Evolutionary conservation across 2,329 filamentous ascomycete genomes (phyloP).

Genomic region (Fusarium multiceps): DNA sequence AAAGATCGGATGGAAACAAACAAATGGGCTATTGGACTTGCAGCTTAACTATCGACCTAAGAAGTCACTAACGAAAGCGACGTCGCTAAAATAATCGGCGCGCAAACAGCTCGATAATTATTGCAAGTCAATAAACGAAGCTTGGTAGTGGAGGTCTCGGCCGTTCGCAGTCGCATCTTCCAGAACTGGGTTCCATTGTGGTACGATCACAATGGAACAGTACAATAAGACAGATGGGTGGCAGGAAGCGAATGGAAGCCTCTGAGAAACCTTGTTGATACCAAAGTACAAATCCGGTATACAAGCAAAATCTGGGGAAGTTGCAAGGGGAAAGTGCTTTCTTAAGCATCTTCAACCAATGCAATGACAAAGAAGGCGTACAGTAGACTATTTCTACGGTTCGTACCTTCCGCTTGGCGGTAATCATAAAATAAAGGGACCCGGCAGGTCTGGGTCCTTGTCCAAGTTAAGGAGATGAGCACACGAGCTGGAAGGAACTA

Average conservation of each 20-base stretch:
- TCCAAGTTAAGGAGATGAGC: constrained; percentile 18
- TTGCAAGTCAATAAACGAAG: constrained; percentile 1
- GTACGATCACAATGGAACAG: constrained; percentile 17
- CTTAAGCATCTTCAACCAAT: constrained; percentile 13
- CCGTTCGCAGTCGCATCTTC: background rate
- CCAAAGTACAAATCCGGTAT: constrained; percentile 4
- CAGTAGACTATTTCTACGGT: background rate
- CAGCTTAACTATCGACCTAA: background rate
- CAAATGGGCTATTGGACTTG: background rate
- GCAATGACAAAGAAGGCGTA: background rate
- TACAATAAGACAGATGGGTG: background rate
- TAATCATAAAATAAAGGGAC: background rate
- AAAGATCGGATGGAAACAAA: background rate
- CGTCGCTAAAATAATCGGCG: background rate
- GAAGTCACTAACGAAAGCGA: background rate
- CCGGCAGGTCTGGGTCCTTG: background rate
- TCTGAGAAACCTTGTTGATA: constrained; percentile 14
- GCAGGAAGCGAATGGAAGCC: constrained; percentile 24
- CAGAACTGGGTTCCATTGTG: constrained; percentile 15
- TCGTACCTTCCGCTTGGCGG: constrained; percentile 10
- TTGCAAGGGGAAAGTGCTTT: background rate
- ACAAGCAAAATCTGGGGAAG: constrained; percentile 31
- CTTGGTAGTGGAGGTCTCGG: constrained; percentile 13
- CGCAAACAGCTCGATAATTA: background rate
- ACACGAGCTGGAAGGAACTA: constrained; percentile 8